Percentiles rank a stretch among this genome's conserved stretches.
Evolutionary conservation across 257 asterid species (phyloP).

Genomic region (Nicotiana undulata): DNA sequence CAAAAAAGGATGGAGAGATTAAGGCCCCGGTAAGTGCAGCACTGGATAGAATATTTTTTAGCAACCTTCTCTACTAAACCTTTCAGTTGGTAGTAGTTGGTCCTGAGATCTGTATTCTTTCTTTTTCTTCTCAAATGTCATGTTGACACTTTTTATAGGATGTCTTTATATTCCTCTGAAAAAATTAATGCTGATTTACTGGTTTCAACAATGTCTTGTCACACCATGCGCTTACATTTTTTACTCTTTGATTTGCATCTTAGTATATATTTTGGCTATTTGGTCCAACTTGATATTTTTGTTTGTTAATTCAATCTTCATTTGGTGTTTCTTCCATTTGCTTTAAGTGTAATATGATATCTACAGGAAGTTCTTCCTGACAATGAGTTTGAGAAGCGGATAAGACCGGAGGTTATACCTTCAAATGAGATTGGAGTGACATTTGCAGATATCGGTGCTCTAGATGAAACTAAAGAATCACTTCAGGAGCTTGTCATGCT

Average conservation of each 20-base stretch:
- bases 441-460: conserved; percentile 80
- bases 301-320: background rate
- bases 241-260: background rate
- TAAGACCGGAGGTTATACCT: conserved; percentile 93
- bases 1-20: conserved; percentile 57
- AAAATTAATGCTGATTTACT: background rate
- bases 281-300: background rate
- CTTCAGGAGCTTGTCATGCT: conserved; percentile 99
- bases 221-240: background rate
- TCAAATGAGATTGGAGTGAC: conserved; percentile 84
- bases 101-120: background rate
- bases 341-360: conserved; percentile 5
- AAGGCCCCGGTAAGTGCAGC: conserved; percentile 56
- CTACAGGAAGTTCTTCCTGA: conserved; percentile 84
- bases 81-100: background rate
- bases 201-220: background rate
- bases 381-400: conserved; percentile 93
- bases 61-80: background rate
- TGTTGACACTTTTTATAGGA: background rate
- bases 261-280: background rate
- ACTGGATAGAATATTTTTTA: background rate
- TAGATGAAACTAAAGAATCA: conserved; percentile 81
- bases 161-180: background rate
- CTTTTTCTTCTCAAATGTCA: background rate
- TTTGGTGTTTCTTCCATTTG: background rate